phyloP scores from a whole-genome alignment of 176 grass and related monocot genomes.

The Saccharum spontaneum region DNA sequence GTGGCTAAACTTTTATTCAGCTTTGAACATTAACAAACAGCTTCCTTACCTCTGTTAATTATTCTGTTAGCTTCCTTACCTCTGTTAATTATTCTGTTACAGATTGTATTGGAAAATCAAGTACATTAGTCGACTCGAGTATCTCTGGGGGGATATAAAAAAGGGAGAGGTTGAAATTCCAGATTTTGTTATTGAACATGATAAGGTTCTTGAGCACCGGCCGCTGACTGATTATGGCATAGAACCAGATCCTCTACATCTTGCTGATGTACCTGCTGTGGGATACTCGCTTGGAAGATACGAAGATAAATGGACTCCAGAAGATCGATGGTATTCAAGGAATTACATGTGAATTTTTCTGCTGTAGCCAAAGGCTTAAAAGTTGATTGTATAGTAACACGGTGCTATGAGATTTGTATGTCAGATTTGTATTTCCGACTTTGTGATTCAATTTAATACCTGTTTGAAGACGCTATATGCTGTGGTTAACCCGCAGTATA shows the following conservation, averaged over 20 bases:
- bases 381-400: background rate
- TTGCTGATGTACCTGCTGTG: slow-evolving; percentile 66
- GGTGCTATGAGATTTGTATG: background rate
- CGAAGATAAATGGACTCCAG: slow-evolving; percentile 68
- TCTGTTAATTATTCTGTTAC: slow-evolving; percentile 22
- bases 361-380: background rate
- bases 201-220: slow-evolving; percentile 87
- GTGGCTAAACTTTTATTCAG: background rate
- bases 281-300: slow-evolving; percentile 69
- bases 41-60: slow-evolving; percentile 12
- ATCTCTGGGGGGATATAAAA: slow-evolving; percentile 80
- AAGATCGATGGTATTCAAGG: slow-evolving; percentile 54
- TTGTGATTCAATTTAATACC: background rate
- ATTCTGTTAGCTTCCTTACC: slow-evolving; percentile 10
- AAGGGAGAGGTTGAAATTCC: slow-evolving; percentile 90
- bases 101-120: slow-evolving; percentile 99
- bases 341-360: slow-evolving; percentile 57
- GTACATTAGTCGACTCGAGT: slow-evolving; percentile 83
- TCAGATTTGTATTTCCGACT: background rate
- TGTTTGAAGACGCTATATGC: background rate
- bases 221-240: slow-evolving; percentile 95
- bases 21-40: background rate
- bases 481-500: background rate
- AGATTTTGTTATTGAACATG: slow-evolving; percentile 75
- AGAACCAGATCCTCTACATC: slow-evolving; percentile 83